Conservation (phyloP, 768 basidiomycete genomes). For the Coprinellus micaceus region DNA sequence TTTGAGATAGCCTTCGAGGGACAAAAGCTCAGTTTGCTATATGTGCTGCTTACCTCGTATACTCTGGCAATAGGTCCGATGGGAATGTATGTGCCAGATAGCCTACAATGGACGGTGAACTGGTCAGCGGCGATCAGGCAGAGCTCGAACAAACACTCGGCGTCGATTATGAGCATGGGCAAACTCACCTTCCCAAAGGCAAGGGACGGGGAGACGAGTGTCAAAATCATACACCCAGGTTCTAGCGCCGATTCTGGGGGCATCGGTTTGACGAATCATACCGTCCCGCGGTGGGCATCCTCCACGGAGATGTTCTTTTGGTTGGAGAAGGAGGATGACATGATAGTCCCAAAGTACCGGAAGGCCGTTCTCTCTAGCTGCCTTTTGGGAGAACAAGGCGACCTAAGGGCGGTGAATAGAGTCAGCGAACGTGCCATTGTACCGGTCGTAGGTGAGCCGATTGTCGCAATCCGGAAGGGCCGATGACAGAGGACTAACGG, state of each 20-base stretch:
- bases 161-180: not conserved
- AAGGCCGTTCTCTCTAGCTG: conserved; percentile 26
- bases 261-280: not conserved
- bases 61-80: conserved; percentile 29
- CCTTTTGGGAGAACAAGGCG: conserved; percentile 61
- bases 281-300: not conserved
- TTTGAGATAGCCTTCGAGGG: not conserved
- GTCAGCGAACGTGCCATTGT: not conserved
- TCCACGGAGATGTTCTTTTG: conserved; percentile 14
- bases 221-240: conserved; percentile 74
- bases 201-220: conserved; percentile 49
- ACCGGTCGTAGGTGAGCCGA: not conserved
- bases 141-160: not conserved
- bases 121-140: not conserved
- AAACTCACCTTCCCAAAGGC: conserved; percentile 43
- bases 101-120: conserved; percentile 26
- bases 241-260: conserved; percentile 8
- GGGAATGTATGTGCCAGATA: conserved; percentile 47
- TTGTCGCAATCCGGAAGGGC: not conserved
- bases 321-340: conserved; percentile 54
- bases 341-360: conserved; percentile 76
- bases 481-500: not conserved
- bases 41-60: conserved; percentile 40
- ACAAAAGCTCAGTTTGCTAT: too few relatives aligned
- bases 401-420: conserved; percentile 39